Evolutionary conservation across 2,329 filamentous ascomycete genomes (phyloP), one percentile per base, ranked within the genome.

Genomic region (Tolypocladium pustulatum): DNA sequence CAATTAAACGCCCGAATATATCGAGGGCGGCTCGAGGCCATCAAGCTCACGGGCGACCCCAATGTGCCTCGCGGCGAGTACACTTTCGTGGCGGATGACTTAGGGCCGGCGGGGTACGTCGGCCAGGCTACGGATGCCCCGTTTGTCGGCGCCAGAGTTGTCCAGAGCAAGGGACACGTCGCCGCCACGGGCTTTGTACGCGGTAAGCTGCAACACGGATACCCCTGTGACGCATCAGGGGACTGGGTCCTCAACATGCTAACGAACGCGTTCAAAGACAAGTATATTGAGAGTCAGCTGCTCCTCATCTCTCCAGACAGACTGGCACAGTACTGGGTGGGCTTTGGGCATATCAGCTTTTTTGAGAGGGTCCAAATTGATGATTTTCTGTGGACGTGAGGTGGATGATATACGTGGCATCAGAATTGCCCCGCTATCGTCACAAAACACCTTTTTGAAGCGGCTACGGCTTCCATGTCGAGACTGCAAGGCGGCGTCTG

Each of bases 11-110:
- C 77, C 32, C 73, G 75, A 17, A 75, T 83, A 1, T 84, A 89
- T 63, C 78, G 77, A 15, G 90, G 91, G 5, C 79, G 85, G 1
- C 72, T 97, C 4, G 86, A 92, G 70, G 93, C 89, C 0, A 85
- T 97, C 67, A 97, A 97, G 70, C 76, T 99, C 38, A 97, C 93
- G 0, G 93, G 93, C 0, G 93, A 99, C 67, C 85, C 88, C 0
- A 95, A 97, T 64, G 85, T 97, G 17, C 93, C 93, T 0, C 81
- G 92, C 10, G 93, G 92, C 10, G 88, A 97, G 71, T 84, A 86
- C 64, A 90, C 89, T 0, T 97, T 96, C 69, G 80, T 90, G 4
- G 88, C 86, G 0, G 83, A 90, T 6, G 91, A 97, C 65, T 83
- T 97, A 40, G 87, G 89, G 0, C 77, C 81, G 0, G 73, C 68